Conservation (phyloP, 257 asterid genomes). For the Echites panduratus region DNA sequence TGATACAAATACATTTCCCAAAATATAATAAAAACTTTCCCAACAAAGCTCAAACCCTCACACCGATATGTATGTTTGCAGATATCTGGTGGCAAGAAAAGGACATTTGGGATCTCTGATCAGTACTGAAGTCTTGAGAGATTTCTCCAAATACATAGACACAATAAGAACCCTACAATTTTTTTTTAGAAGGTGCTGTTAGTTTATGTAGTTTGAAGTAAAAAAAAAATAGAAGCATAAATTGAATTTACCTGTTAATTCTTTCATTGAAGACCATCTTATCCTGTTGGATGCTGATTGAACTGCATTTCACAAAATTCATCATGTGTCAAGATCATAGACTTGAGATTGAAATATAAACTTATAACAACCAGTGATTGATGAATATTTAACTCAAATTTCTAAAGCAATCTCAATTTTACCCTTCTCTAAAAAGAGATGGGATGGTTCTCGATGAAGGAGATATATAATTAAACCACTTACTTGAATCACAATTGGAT, state of each 20-base stretch:
- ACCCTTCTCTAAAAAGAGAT: no score
- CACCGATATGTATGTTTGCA: no score
- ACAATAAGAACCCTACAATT: slow-evolving; percentile 14
- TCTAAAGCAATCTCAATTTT: no score
- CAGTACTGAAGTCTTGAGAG: not conserved
- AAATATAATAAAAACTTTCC: no score
- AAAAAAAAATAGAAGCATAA: not conserved
- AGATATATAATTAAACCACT: no score
- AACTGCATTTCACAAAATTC: slow-evolving; percentile 20
- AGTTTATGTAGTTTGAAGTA: not conserved
- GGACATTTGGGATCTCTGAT: not conserved
- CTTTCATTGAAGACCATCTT: slow-evolving; percentile 22
- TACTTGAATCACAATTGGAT: slow-evolving; percentile 79
- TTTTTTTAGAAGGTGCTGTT: not conserved
- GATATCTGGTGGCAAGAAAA: not conserved
- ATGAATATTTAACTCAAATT: no score
- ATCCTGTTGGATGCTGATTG: slow-evolving; percentile 22
- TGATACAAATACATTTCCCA: no score
- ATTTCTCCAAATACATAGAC: slow-evolving; percentile 5
- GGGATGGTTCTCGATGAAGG: no score
- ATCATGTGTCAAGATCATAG: not conserved
- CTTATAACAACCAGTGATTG: not conserved
- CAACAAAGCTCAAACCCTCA: no score
- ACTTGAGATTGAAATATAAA: not conserved
- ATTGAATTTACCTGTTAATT: slow-evolving; percentile 15